Percentiles rank a stretch among this genome's conserved stretches.
These are phyloP conservation scores for Sphagnum fallax DNA, from an alignment of 228 moss, liverwort and hornwort genomes.

Conservation along the genomic window DNA sequence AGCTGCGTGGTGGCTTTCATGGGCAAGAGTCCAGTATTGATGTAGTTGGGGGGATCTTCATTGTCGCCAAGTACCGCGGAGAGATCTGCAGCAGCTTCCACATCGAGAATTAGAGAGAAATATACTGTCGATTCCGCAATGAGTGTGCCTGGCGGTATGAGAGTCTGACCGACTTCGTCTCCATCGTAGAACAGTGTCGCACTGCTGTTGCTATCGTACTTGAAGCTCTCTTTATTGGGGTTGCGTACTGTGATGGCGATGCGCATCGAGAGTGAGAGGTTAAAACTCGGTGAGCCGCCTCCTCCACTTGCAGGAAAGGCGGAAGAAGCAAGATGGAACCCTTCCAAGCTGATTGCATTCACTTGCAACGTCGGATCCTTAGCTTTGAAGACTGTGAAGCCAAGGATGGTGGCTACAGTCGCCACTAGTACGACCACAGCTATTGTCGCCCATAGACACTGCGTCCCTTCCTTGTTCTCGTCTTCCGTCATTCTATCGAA, in stretches of 20 bases:
- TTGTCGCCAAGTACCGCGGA: conserved; percentile 1
- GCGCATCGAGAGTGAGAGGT: conserved; percentile 25
- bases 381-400: conserved; percentile 31
- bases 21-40: conserved; percentile 15
- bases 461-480: conserved; percentile 22
- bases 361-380: conserved; percentile 19
- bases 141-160: conserved; percentile 25
- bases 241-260: conserved; percentile 34
- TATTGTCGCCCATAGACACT: conserved; percentile 13
- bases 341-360: conserved; percentile 34
- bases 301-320: background rate
- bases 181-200: conserved; percentile 23
- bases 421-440: conserved; percentile 2
- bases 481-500: conserved; percentile 11
- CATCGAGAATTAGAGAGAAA: conserved; percentile 25
- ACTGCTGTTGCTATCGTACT: conserved; percentile 13
- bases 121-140: conserved; percentile 14
- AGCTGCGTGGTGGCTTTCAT: conserved; percentile 20
- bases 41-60: conserved; percentile 12
- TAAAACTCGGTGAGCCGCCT: conserved; percentile 5
- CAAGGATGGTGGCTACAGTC: conserved; percentile 10
- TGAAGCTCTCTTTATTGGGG: conserved; percentile 33
- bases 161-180: conserved; percentile 18
- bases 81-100: conserved; percentile 23
- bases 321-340: conserved; percentile 5